These are phyloP conservation scores for Fusarium brevicatenulatum DNA, from an alignment of 2,329 filamentous ascomycete species.

Conservation along the genomic window DNA sequence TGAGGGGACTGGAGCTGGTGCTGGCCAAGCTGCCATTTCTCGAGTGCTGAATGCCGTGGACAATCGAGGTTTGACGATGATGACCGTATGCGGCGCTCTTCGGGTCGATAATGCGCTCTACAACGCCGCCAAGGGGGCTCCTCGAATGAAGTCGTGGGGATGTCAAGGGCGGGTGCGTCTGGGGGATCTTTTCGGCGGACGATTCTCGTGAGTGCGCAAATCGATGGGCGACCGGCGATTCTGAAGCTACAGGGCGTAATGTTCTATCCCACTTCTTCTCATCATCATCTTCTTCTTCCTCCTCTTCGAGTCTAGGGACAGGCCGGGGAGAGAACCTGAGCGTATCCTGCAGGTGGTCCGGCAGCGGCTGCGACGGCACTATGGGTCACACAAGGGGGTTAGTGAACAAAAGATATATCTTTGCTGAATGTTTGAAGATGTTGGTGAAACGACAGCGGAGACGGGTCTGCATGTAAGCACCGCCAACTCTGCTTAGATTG, in stretches of 20 bases:
- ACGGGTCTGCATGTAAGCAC: constrained; percentile 17
- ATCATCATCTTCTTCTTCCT: constrained; percentile 62
- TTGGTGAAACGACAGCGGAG: constrained; percentile 36
- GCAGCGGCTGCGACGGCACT: constrained; percentile 70
- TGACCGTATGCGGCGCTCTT: constrained; percentile 77
- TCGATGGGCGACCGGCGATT: constrained; percentile 52
- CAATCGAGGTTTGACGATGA: constrained; percentile 95
- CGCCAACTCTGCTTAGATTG: background rate
- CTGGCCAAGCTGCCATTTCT: constrained; percentile 89
- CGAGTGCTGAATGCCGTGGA: constrained; percentile 93
- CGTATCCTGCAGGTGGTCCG: constrained; percentile 64
- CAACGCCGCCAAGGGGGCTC: constrained; percentile 53
- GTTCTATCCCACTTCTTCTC: constrained; percentile 63
- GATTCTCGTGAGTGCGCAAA: constrained; percentile 67
- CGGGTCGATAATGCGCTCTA: constrained; percentile 64
- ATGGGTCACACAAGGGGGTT: constrained; percentile 41
- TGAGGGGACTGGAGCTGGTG: constrained; percentile 83
- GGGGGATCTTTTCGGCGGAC: constrained; percentile 64
- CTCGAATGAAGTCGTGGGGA: constrained; percentile 57
- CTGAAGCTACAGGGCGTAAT: constrained; percentile 57
- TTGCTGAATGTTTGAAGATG: constrained; percentile 28
- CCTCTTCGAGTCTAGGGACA: constrained; percentile 63
- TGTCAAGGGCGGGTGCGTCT: constrained; percentile 43
- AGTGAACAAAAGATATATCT: constrained; percentile 36
- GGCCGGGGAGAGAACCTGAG: constrained; percentile 63